phyloP scores from a whole-genome alignment of 306 rosid genomes.

The Malus asiatica region DNA sequence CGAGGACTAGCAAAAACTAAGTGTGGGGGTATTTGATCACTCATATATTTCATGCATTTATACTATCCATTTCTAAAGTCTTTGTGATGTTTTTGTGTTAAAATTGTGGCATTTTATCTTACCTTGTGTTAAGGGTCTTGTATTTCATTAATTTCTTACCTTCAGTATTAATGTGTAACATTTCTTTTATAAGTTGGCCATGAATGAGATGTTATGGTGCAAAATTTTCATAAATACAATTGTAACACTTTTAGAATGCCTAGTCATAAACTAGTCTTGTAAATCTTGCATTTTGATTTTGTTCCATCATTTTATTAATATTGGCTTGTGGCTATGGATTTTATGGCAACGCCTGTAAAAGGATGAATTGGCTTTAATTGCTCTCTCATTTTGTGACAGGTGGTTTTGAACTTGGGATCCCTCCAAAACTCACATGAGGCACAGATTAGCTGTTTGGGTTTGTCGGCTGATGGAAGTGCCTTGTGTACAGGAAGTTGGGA shows the following conservation, averaged over 20 bases:
- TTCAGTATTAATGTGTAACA: too few species aligned
- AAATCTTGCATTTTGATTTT: not conserved
- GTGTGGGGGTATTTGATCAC: too few species aligned
- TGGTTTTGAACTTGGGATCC: slow-evolving; percentile 89
- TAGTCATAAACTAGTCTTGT: not conserved
- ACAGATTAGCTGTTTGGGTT: slow-evolving; percentile 80
- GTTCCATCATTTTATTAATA: not conserved
- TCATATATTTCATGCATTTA: too few species aligned
- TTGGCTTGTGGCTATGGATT: not conserved
- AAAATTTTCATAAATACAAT: not conserved
- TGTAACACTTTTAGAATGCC: not conserved
- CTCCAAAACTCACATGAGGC: slow-evolving; percentile 76
- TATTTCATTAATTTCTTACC: too few species aligned
- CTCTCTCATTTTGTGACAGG: slow-evolving; percentile 34
- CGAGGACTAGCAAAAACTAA: too few species aligned
- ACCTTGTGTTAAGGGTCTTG: too few species aligned
- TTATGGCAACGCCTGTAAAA: not conserved
- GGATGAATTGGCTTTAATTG: not conserved
- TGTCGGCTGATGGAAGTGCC: slow-evolving; percentile 99
- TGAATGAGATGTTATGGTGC: not conserved
- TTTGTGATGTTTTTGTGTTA: too few species aligned
- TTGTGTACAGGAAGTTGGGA: slow-evolving; percentile 98
- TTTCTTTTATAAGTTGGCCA: too few species aligned
- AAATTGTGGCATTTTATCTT: too few species aligned
- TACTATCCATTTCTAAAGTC: too few species aligned